phyloP scores from a whole-genome alignment of 768 basidiomycete genomes.

The Neoboletus subvelutipes region DNA sequence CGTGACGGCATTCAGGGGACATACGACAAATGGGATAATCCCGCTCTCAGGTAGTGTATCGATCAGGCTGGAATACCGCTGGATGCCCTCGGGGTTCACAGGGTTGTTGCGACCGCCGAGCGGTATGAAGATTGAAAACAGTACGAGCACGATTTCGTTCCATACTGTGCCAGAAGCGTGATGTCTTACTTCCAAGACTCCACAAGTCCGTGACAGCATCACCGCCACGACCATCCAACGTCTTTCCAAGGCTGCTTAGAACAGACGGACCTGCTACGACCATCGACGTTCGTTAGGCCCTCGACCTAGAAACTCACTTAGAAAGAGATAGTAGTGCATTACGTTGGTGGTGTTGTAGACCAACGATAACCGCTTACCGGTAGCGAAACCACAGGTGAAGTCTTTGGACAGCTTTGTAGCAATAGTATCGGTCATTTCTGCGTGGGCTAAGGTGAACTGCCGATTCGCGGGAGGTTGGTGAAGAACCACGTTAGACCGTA shows the following conservation, averaged over 20 bases:
- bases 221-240: conserved; percentile 62
- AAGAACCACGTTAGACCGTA: neutral
- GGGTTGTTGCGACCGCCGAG: conserved; percentile 72
- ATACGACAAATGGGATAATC: conserved; percentile 66
- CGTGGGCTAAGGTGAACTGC: neutral
- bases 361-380: conserved; percentile 44
- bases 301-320: conserved; percentile 76
- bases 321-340: neutral
- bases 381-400: conserved; percentile 73
- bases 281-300: conserved; percentile 58
- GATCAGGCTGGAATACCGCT: conserved; percentile 69
- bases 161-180: conserved; percentile 58
- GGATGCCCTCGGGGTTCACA: conserved; percentile 66
- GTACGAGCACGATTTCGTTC: conserved; percentile 56
- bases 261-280: conserved; percentile 70
- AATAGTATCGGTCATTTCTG: conserved; percentile 31
- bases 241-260: too few species aligned
- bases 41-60: conserved; percentile 61
- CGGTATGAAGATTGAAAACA: conserved; percentile 38
- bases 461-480: neutral
- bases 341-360: neutral
- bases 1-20: conserved; percentile 20
- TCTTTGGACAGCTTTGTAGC: conserved; percentile 49
- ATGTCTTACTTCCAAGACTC: conserved; percentile 68
- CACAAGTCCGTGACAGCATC: conserved; percentile 75